phyloP scores from a whole-genome alignment of 2,329 filamentous ascomycete species.

The Colletotrichum neosansevieriae region DNA sequence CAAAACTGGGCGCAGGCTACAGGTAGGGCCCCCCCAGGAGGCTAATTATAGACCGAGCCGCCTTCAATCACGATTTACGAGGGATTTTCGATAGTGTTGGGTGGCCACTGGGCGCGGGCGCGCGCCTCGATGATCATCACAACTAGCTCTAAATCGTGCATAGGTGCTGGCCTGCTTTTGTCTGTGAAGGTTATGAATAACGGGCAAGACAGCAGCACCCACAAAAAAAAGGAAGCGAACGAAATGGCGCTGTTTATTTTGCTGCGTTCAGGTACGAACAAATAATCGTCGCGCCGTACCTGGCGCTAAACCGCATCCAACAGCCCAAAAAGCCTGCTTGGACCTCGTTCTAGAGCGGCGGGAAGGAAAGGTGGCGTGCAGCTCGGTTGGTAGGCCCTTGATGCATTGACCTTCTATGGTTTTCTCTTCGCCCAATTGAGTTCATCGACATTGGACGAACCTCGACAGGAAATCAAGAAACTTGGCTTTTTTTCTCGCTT shows the following conservation, averaged over 20 bases:
- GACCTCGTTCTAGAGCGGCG: neutral
- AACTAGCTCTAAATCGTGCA: no score
- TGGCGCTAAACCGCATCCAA: slow-evolving; percentile 23
- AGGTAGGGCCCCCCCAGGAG: neutral
- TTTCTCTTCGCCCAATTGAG: neutral
- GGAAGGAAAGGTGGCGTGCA: slow-evolving; percentile 7
- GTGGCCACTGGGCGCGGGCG: no score
- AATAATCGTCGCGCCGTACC: slow-evolving; percentile 16
- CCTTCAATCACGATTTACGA: neutral
- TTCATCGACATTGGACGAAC: slow-evolving; percentile 12
- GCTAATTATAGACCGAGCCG: slow-evolving; percentile 6
- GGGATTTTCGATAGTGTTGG: slow-evolving; percentile 6
- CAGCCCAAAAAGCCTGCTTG: slow-evolving; percentile 20
- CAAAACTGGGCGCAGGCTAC: slow-evolving; percentile 6
- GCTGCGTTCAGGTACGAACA: slow-evolving; percentile 16
- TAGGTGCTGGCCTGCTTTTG: no score
- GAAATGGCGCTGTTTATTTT: neutral
- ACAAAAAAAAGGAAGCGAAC: neutral
- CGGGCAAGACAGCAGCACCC: no score
- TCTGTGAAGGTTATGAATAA: no score
- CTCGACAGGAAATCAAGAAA: neutral
- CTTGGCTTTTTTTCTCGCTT: slow-evolving; percentile 2
- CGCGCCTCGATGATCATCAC: neutral
- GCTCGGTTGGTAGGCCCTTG: neutral
- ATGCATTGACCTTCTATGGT: neutral